phyloP scores from a whole-genome alignment of 495 filamentous ascomycete species.

The Hypoxylon lenormandii region DNA sequence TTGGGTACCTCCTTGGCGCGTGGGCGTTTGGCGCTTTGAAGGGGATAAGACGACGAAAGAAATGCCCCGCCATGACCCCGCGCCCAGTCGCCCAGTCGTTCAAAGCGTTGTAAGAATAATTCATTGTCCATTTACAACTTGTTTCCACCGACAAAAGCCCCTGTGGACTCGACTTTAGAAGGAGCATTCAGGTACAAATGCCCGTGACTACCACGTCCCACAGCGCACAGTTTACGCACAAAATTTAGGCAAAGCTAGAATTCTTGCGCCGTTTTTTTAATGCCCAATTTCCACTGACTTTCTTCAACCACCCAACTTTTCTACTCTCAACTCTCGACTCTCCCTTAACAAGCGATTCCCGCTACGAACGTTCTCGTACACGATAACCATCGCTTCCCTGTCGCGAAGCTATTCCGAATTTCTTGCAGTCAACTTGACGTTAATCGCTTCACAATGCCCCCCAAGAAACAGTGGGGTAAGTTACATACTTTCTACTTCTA shows the following conservation, averaged over 20 bases:
- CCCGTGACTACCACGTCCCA: conserved; percentile 15
- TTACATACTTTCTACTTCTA: conserved; percentile 37
- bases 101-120: background rate
- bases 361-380: conserved; percentile 16
- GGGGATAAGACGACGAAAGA: background rate
- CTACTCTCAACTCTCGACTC: background rate
- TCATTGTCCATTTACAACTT: background rate
- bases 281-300: conserved; percentile 40
- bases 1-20: background rate
- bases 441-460: conserved; percentile 47
- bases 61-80: conserved; percentile 33
- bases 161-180: conserved; percentile 20
- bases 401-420: conserved; percentile 4
- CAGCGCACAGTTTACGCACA: conserved; percentile 27
- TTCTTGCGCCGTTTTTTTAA: conserved; percentile 25
- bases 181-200: conserved; percentile 15
- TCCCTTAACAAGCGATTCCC: background rate
- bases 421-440: conserved; percentile 6
- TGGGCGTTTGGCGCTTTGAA: background rate
- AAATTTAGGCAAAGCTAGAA: conserved; percentile 41
- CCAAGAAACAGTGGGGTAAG: conserved; percentile 55
- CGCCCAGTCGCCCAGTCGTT: conserved; percentile 9
- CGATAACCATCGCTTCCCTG: conserved; percentile 3
- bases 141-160: conserved; percentile 10
- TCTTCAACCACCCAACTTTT: conserved; percentile 2